Evolutionary conservation across 23 red algal species (phyloP).

Genomic region (Chondrus crispus): DNA sequence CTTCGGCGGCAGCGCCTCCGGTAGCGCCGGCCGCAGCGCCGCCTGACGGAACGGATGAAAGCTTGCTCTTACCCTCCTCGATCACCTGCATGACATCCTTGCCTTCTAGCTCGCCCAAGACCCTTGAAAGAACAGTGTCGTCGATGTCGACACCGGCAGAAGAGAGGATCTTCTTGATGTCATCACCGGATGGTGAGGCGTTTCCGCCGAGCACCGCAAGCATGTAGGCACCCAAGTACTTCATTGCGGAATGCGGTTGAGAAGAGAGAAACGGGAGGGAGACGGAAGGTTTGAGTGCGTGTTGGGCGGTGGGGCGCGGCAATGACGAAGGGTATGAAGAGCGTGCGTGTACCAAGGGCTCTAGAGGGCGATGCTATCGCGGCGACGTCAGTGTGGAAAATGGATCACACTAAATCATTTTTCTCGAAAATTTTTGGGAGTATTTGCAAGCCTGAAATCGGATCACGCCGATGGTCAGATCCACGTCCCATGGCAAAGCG

Average conservation of each 20-base stretch:
- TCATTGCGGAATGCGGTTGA: constrained; percentile 56
- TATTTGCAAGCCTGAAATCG: too few species aligned
- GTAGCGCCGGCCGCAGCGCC: constrained; percentile 34
- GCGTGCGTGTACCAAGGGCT: too few species aligned
- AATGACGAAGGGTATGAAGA: too few species aligned
- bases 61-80: constrained; percentile 70
- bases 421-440: too few species aligned
- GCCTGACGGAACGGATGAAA: constrained; percentile 81
- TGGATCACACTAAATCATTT: too few species aligned
- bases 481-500: too few species aligned
- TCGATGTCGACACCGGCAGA: constrained; percentile 79
- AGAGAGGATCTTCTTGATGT: constrained; percentile 84
- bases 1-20: constrained; percentile 18
- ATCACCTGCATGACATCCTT: constrained; percentile 82
- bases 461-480: too few species aligned
- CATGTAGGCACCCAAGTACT: constrained; percentile 91
- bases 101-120: constrained; percentile 62
- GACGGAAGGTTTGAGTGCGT: too few species aligned
- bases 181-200: constrained; percentile 50
- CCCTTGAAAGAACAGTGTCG: constrained; percentile 38
- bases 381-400: too few species aligned
- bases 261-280: too few species aligned
- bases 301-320: too few species aligned
- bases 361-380: too few species aligned
- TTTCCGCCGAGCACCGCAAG: constrained; percentile 79